A percentile compares a stretch with the other conserved stretches of the same genome.
These are phyloP conservation scores for Scedosporium minutisporum DNA, from an alignment of 2,329 filamentous ascomycete genomes.

Conservation along the genomic window DNA sequence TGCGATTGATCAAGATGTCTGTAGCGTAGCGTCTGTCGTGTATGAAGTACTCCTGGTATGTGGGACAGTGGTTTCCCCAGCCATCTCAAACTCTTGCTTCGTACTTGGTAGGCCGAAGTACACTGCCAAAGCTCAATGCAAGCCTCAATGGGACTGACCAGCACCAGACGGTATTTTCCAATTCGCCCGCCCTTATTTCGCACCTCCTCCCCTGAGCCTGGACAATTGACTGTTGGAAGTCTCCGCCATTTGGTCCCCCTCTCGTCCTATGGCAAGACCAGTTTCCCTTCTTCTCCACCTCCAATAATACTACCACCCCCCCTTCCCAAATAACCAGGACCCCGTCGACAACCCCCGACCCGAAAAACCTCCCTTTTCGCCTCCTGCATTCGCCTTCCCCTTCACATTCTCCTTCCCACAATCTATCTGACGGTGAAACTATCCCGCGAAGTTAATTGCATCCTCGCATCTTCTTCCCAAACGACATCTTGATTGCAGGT, in stretches of 20 bases:
- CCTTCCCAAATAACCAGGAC: not conserved
- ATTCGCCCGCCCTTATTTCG: not conserved
- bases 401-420: not conserved
- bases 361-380: slow-evolving; percentile 6
- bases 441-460: not conserved
- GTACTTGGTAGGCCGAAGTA: not conserved
- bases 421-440: slow-evolving; percentile 4
- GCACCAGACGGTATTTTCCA: no score
- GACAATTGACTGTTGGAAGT: not conserved
- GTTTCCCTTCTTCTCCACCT: slow-evolving; percentile 3
- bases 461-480: not conserved
- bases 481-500: slow-evolving; percentile 2
- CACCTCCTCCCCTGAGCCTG: not conserved
- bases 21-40: not conserved
- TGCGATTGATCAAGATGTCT: no score
- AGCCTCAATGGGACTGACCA: no score
- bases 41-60: not conserved
- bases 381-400: not conserved
- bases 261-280: not conserved
- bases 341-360: slow-evolving; percentile 3
- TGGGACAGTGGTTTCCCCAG: not conserved
- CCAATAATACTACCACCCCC: not conserved
- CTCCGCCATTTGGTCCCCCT: not conserved
- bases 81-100: not conserved
- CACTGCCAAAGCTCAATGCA: no score